Evolutionary conservation across 225 moss, liverwort and hornwort species (phyloP).

Genomic region (Physcomitrellopsis africana): DNA sequence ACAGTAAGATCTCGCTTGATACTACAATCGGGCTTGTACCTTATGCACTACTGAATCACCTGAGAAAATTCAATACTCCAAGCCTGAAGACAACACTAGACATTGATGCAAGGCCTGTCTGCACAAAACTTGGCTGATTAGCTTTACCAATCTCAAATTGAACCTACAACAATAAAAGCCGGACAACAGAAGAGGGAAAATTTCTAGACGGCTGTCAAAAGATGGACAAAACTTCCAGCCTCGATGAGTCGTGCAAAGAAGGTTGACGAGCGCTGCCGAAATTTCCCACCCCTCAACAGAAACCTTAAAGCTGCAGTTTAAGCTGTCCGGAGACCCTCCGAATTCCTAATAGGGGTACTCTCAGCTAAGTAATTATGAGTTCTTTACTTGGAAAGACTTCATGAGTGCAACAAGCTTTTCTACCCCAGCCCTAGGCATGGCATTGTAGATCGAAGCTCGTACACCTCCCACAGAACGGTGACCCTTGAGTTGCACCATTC

Average conservation of each 20-base stretch:
- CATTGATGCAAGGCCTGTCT: background rate
- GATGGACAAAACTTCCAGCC: background rate
- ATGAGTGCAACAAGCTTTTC: conserved; percentile 95
- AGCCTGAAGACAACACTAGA: background rate
- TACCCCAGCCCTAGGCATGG: conserved; percentile 97
- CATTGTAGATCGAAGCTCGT: conserved; percentile 97
- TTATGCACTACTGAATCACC: conserved; percentile 4
- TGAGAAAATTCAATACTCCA: conserved; percentile 6
- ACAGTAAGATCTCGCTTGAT: conserved; percentile 7
- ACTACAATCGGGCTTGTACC: background rate
- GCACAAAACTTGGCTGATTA: background rate
- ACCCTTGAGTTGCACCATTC: conserved; percentile 95
- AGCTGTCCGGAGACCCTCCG: conserved; percentile 10
- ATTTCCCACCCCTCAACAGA: conserved; percentile 12
- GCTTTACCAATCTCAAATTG: conserved; percentile 14
- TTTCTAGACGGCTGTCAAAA: conserved; percentile 15
- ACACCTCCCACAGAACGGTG: conserved; percentile 99
- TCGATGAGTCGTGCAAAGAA: conserved; percentile 9
- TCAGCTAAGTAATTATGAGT: conserved; percentile 46
- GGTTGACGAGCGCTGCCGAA: background rate
- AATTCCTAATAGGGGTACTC: background rate
- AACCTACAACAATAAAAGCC: conserved; percentile 18
- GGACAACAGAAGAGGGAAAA: background rate
- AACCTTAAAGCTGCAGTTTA: conserved; percentile 5
- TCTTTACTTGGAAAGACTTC: conserved; percentile 86